Base-by-base conservation (phyloP, 306 rosid genomes). In the Castanea mollissima region DNA sequence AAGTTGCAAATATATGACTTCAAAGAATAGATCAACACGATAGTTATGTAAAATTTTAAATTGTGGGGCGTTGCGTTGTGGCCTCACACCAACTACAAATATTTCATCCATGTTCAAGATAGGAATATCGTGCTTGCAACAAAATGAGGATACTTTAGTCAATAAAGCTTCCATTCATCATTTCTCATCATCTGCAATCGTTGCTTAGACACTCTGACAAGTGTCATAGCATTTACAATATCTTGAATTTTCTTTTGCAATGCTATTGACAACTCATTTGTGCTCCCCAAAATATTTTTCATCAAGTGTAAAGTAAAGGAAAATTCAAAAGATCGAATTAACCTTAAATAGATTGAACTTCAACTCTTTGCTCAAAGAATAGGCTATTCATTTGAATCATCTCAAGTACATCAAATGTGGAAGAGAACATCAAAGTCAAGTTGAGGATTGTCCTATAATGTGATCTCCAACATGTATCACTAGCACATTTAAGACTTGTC, bases 221-320 rank as follows among this genome's bases (percentile, higher is more conserved):
- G 51, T 14, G n/a, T 8, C 29, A 63, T 23, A 29, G 38, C 64
- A 76, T 49, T 76, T 13, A 76, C 52, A 51, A 76, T 76, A 64
- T 64, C 55, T 76, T 49, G 73, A 31, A 65, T 73, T 18, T 52
- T 76, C 11, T 29, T 64, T 29, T 65, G 52, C 23, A 76, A 51
- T 21, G 29, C 44, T 15, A 51, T 46, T 67, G 80, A 64, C 52
- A 76, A 65, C 3, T 76, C 64, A 51, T 67, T 49, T 64, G 56
- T 27, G 18, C 64, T 65, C 18, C 55, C 74, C 1, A 65, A 25
- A 23, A 51, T 14, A 35, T 0, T 20, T 38, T 70, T 38, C 60
- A 57, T 71, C 7, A 78, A 59, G 32, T 80, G 71, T 6, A 68
- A 44, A 49, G 34, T 1, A 21, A 74, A 55, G 2, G 57, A 5